Evolutionary conservation across 83 land plant species (phyloP).

Genomic region (Diphasiastrum complanatum): DNA sequence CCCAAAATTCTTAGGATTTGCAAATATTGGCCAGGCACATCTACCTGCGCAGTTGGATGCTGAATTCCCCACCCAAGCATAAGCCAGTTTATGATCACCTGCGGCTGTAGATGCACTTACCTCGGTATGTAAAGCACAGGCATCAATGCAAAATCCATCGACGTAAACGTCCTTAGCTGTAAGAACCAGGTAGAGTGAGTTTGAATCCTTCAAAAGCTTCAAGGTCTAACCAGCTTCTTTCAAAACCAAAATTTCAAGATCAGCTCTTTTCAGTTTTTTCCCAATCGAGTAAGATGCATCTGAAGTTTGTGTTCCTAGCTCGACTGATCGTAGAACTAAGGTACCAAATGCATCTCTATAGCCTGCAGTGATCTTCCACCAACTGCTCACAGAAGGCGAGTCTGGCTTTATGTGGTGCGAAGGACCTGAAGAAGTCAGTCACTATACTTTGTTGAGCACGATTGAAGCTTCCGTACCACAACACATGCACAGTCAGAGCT

Average conservation of each 20-base stretch:
- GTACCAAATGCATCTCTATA: neutral
- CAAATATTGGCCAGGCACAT: conserved; percentile 1
- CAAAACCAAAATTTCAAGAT: neutral
- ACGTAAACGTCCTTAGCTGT: neutral
- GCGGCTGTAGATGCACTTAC: neutral
- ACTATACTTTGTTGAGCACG: neutral
- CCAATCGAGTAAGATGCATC: neutral
- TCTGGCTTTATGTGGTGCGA: neutral
- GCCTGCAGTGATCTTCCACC: conserved; percentile 5
- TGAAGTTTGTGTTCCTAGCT: too few species aligned
- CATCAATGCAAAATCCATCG: neutral
- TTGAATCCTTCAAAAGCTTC: neutral
- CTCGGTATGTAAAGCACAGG: neutral
- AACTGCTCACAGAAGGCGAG: neutral
- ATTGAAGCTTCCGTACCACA: conserved; percentile 15
- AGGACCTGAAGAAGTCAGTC: conserved; percentile 6
- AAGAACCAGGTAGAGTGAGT: neutral
- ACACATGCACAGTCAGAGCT: neutral
- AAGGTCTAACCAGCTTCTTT: neutral
- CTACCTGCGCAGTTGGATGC: neutral
- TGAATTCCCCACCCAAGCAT: conserved; percentile 1
- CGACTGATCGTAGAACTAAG: too few species aligned
- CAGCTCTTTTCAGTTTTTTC: neutral
- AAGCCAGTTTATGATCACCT: neutral
- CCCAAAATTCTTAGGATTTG: neutral